These are phyloP conservation scores for Amoebophrya sp. DNA, from an alignment of 169 alveolate species.

Conservation along the genomic window DNA sequence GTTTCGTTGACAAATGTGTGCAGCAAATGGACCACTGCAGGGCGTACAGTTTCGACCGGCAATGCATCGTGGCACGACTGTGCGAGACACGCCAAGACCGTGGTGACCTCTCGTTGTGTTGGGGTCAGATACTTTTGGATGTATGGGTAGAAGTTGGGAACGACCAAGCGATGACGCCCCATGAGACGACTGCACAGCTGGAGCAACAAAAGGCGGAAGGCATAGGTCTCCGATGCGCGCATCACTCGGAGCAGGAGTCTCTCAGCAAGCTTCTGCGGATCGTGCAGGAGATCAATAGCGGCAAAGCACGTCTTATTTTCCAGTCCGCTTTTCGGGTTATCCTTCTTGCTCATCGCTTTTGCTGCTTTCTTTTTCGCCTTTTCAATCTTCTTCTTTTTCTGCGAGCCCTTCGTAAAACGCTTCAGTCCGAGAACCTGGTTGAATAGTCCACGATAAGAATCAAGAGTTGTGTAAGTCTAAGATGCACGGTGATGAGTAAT, in stretches of 20 bases:
- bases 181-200: conserved; percentile 46
- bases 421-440: neutral
- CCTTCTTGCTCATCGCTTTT: neutral
- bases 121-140: conserved; percentile 62
- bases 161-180: conserved; percentile 38
- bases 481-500: too few relatives aligned
- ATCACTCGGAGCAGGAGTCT: neutral
- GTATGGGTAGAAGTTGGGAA: conserved; percentile 51
- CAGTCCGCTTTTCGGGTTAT: neutral
- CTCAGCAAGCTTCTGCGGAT: conserved; percentile 9
- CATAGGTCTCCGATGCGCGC: neutral
- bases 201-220: conserved; percentile 36
- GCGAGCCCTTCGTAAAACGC: neutral
- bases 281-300: conserved; percentile 13
- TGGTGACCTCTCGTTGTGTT: conserved; percentile 70
- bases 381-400: neutral
- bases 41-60: conserved; percentile 70
- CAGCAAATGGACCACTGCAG: conserved; percentile 53
- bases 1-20: neutral
- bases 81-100: conserved; percentile 69
- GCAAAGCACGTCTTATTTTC: neutral
- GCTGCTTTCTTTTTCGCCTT: neutral
- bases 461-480: too few relatives aligned
- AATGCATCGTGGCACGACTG: conserved; percentile 75
- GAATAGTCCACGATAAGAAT: too few relatives aligned